These are phyloP conservation scores for Claviceps monticola DNA, from an alignment of 2,329 filamentous ascomycete genomes.

Conservation along the genomic window DNA sequence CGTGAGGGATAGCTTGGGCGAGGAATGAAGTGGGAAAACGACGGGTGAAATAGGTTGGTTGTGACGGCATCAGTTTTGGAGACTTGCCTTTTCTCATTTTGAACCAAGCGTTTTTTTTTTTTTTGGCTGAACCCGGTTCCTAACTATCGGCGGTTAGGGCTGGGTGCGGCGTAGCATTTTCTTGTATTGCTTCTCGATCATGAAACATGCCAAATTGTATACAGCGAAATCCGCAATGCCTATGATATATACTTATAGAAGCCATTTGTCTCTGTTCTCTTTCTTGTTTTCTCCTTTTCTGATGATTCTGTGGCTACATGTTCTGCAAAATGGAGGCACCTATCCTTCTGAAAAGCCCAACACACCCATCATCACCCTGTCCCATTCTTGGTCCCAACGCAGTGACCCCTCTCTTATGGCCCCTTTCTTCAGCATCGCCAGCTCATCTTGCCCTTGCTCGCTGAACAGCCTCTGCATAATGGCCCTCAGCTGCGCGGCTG, in stretches of 20 bases:
- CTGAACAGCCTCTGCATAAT: constrained; percentile 52
- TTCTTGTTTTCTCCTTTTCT: not conserved
- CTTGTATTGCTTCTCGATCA: not conserved
- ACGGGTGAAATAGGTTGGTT: too few species aligned
- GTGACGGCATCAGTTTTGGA: too few species aligned
- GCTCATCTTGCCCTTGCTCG: constrained; percentile 32
- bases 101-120: not conserved
- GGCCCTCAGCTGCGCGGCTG: constrained; percentile 47
- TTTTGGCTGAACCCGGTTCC: not conserved
- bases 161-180: not conserved
- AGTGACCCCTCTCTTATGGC: constrained; percentile 60
- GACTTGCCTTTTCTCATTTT: too few species aligned
- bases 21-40: constrained; percentile 31
- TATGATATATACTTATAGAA: not conserved
- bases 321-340: too few species aligned
- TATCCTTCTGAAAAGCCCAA: constrained; percentile 34
- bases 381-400: constrained; percentile 91
- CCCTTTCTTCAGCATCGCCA: constrained; percentile 50
- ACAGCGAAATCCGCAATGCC: not conserved
- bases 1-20: constrained; percentile 69
- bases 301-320: not conserved
- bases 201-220: not conserved
- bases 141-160: not conserved
- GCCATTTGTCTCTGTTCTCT: not conserved
- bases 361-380: constrained; percentile 61